Conservation (phyloP, 2,329 filamentous ascomycete genomes). For the Diaporthe sp. region DNA sequence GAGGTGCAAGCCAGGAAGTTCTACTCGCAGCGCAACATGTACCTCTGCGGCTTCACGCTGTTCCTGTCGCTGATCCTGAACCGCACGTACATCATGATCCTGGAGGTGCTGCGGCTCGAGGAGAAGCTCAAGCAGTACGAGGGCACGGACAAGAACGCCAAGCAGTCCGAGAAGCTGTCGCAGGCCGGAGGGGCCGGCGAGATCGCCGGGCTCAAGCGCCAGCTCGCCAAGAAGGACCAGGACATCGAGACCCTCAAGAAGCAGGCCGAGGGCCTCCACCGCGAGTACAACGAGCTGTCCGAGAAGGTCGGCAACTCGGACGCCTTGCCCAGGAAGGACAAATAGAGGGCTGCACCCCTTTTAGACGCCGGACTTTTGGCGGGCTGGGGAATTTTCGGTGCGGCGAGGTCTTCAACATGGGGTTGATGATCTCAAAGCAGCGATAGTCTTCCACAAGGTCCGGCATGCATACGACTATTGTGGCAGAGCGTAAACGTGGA, state of each 20-base stretch:
- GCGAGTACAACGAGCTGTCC: constrained; percentile 87
- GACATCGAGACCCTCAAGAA: constrained; percentile 93
- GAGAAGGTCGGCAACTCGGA: constrained; percentile 80
- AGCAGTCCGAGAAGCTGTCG: constrained; percentile 80
- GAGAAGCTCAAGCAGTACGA: constrained; percentile 90
- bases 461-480: background rate
- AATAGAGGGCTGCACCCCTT: constrained; percentile 50
- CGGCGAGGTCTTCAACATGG: too few relatives aligned
- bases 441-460: background rate
- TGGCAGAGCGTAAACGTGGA: background rate
- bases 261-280: constrained; percentile 85
- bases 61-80: constrained; percentile 99
- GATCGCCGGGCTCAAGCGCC: constrained; percentile 76
- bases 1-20: constrained; percentile 99
- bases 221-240: constrained; percentile 83
- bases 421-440: background rate
- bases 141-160: constrained; percentile 70
- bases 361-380: background rate
- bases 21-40: constrained; percentile 99
- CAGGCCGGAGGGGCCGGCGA: constrained; percentile 81
- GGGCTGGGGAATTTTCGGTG: background rate
- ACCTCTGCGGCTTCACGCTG: constrained; percentile 98
- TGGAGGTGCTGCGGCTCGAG: constrained; percentile 91
- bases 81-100: constrained; percentile 98
- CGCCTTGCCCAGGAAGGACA: constrained; percentile 70